These are phyloP conservation scores for Curvularia verruculosa DNA, from an alignment of 2,329 filamentous ascomycete species.

Conservation along the genomic window DNA sequence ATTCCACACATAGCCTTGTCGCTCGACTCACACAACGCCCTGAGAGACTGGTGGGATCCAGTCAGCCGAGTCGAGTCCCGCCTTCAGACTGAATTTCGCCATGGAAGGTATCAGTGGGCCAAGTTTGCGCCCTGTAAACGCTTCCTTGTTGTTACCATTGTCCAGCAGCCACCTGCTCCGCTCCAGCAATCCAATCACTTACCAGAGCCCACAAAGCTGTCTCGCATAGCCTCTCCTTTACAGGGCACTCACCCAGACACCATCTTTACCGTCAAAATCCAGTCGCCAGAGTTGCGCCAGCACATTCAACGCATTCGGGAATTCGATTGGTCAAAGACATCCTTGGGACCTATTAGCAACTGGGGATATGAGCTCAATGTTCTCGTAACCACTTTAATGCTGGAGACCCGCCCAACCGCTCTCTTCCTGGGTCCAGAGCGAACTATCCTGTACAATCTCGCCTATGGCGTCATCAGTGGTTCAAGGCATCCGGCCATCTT, in stretches of 20 bases:
- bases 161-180: background rate
- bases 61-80: conserved; percentile 9
- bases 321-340: conserved; percentile 19
- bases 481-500: conserved; percentile 19
- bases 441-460: conserved; percentile 22
- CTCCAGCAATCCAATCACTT: background rate
- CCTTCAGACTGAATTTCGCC: conserved; percentile 12
- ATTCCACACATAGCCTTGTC: conserved; percentile 12
- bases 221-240: conserved; percentile 3
- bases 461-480: conserved; percentile 15
- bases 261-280: conserved; percentile 19
- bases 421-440: conserved; percentile 22
- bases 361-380: conserved; percentile 19
- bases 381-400: conserved; percentile 17
- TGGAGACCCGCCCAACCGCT: conserved; percentile 21
- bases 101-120: conserved; percentile 18
- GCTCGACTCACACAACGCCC: conserved; percentile 9
- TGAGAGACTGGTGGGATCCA: conserved; percentile 25
- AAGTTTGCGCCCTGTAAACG: conserved; percentile 14
- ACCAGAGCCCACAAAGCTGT: background rate
- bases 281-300: conserved; percentile 14
- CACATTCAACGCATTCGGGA: conserved; percentile 15
- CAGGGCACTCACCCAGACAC: conserved; percentile 7
- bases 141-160: conserved; percentile 15
- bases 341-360: conserved; percentile 15